Percentiles rank a stretch among this genome's conserved stretches.
Evolutionary conservation across 2,329 filamentous ascomycete genomes (phyloP).

Genomic region (Trichoderma arundinaceum): DNA sequence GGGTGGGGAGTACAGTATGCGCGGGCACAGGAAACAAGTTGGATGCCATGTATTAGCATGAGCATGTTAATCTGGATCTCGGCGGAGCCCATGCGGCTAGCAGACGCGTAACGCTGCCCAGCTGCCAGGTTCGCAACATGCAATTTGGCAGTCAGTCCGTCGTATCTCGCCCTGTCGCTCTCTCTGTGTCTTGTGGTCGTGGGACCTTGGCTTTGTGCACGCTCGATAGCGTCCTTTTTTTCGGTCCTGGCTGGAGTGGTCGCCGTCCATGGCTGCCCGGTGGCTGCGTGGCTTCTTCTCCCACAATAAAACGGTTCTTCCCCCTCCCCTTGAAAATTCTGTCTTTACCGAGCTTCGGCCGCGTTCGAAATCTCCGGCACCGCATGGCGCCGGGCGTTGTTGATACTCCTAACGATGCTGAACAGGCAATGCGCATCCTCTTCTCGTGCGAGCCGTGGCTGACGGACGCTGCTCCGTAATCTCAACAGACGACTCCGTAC

Average conservation of each 20-base stretch:
- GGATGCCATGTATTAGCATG: neutral
- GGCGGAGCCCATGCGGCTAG: conserved; percentile 2
- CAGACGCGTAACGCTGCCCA: neutral
- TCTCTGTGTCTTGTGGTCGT: neutral
- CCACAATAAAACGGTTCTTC: neutral
- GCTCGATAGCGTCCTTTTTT: neutral
- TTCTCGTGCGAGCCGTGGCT: too few species aligned
- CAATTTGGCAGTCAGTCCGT: neutral
- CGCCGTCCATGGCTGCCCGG: conserved; percentile 12
- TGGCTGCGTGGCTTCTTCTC: conserved; percentile 10
- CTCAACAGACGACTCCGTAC: too few species aligned
- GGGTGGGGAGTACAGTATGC: neutral
- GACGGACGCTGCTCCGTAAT: too few species aligned
- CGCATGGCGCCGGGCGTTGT: neutral
- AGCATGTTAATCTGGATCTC: conserved; percentile 2
- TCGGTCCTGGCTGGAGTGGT: neutral
- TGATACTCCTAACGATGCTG: neutral
- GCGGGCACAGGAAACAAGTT: too few species aligned
- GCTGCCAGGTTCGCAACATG: neutral
- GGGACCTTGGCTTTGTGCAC: neutral
- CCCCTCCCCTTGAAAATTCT: neutral
- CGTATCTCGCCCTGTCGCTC: conserved; percentile 5
- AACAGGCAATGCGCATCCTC: too few species aligned
- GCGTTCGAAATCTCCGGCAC: neutral
- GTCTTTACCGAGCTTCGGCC: conserved; percentile 17